These are phyloP conservation scores for Cytospora chrysosperma DNA, from an alignment of 2,329 filamentous ascomycete genomes.

Conservation along the genomic window DNA sequence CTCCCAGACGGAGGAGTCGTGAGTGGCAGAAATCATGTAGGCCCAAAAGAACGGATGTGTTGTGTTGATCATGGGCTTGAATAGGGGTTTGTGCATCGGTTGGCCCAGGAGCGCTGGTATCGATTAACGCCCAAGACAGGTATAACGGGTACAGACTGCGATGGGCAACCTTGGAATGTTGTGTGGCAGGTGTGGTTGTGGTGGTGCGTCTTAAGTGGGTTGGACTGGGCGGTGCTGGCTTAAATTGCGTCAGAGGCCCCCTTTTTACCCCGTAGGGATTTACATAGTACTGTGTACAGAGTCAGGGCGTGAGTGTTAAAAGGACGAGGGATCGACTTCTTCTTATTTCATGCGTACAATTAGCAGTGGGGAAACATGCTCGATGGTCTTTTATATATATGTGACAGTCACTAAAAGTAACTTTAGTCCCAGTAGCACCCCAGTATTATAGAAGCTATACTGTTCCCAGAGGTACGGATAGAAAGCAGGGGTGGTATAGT, in stretches of 20 bases:
- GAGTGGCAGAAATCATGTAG: constrained; percentile 22
- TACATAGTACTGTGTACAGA: background rate
- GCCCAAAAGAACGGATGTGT: background rate
- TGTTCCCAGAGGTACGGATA: background rate
- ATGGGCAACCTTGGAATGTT: background rate
- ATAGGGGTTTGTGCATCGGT: constrained; percentile 13
- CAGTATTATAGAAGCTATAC: too few relatives aligned
- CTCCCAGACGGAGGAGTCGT: constrained; percentile 21
- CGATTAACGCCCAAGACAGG: background rate
- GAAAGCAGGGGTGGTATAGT: background rate
- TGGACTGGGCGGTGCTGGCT: constrained; percentile 6
- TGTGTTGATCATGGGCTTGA: background rate
- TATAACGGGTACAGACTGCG: background rate
- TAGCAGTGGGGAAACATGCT: background rate
- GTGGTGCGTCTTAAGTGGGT: constrained; percentile 5
- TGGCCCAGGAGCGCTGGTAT: constrained; percentile 6
- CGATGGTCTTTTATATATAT: background rate
- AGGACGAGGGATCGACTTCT: background rate
- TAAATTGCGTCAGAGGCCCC: constrained; percentile 22
- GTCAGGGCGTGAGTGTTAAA: background rate
- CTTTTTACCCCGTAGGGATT: background rate
- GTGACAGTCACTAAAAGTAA: background rate
- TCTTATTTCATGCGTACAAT: background rate
- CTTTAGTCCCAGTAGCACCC: background rate
- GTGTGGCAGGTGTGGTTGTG: background rate